Conservation (phyloP, 306 rosid species). For the Quercus dentata region DNA sequence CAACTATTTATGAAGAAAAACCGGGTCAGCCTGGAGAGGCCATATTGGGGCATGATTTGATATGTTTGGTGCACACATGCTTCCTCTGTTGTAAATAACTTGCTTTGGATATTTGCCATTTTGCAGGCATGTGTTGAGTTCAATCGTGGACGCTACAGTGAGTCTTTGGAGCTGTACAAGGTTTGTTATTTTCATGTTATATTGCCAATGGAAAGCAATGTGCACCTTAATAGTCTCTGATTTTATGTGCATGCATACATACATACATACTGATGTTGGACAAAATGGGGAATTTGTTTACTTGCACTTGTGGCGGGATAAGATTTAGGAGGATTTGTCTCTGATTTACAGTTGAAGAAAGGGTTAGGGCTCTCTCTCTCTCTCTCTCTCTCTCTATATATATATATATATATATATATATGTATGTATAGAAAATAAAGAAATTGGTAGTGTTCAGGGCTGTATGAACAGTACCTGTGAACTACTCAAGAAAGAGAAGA, state of each 20-base stretch:
- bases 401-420: no score
- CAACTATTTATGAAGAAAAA: not conserved
- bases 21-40: conserved; percentile 15
- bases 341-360: no score
- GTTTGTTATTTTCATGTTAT: conserved; percentile 45
- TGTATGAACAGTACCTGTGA: no score
- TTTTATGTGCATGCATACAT: not conserved
- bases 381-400: no score
- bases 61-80: conserved; percentile 5
- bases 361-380: no score
- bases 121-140: conserved; percentile 95
- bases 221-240: not conserved
- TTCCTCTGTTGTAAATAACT: conserved; percentile 22
- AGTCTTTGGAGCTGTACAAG: conserved; percentile 94
- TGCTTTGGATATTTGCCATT: conserved; percentile 24
- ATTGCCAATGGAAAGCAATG: conserved; percentile 21
- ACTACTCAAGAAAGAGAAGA: no score
- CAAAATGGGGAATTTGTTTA: not conserved
- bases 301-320: no score
- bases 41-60: conserved; percentile 20
- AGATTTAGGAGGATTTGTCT: no score
- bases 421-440: no score
- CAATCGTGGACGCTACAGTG: conserved; percentile 84
- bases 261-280: conserved; percentile 4
- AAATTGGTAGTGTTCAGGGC: no score